Evolutionary conservation across 371 early-diverging fungal genomes (phyloP).

Genomic region (Nematocida ausubeli): DNA sequence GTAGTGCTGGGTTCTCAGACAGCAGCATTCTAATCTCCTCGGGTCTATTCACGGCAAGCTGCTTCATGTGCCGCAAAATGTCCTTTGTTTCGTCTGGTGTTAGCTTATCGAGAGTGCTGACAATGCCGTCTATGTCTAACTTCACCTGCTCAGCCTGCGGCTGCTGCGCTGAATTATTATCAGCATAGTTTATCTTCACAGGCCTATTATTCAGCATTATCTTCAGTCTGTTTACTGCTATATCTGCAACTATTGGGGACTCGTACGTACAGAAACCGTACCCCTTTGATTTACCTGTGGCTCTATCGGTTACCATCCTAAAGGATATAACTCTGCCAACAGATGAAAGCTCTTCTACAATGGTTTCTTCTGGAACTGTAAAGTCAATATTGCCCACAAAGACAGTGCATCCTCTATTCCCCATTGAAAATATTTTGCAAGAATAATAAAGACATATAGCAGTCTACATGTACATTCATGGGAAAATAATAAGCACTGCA

Average conservation of each 20-base stretch:
- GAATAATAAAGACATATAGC: no score
- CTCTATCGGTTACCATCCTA: constrained; percentile 66
- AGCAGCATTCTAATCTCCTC: constrained; percentile 65
- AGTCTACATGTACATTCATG: no score
- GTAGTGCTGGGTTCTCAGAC: constrained; percentile 59
- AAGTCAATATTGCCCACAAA: constrained; percentile 70
- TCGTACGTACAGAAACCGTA: constrained; percentile 70
- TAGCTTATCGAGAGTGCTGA: constrained; percentile 61
- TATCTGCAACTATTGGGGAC: constrained; percentile 67
- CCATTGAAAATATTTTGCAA: constrained; percentile 7
- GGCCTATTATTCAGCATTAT: constrained; percentile 67
- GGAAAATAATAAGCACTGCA: no score
- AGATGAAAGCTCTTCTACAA: constrained; percentile 67
- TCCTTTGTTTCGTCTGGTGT: constrained; percentile 66
- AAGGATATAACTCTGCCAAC: constrained; percentile 68
- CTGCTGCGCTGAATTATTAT: constrained; percentile 64
- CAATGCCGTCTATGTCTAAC: constrained; percentile 62
- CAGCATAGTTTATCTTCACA: constrained; percentile 69
- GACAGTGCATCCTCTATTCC: constrained; percentile 66
- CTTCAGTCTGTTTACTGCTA: constrained; percentile 67
- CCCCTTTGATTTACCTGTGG: constrained; percentile 69
- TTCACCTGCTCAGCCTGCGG: constrained; percentile 37
- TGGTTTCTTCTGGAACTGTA: constrained; percentile 66
- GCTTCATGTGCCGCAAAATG: constrained; percentile 66
- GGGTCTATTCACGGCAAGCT: constrained; percentile 66